Evolutionary conservation across 345 rosid species (phyloP).

Genomic region (Iberis pinnata): DNA sequence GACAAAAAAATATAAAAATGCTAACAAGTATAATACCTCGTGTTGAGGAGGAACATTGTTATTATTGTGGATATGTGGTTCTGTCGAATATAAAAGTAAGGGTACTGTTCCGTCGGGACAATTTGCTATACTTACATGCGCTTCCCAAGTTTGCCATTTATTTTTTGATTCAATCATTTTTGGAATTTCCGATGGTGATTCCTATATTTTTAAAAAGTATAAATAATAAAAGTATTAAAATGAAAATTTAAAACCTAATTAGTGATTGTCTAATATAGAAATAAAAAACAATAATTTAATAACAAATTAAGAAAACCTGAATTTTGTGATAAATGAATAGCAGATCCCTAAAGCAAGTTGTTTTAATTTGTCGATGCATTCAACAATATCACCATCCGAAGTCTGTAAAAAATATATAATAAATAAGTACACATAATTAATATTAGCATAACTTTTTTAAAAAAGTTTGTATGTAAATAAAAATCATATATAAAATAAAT

Average conservation of each 20-base stretch:
- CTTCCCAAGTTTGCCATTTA: not conserved
- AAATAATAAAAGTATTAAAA: not conserved
- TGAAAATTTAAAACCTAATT: not conserved
- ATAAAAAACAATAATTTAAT: not conserved
- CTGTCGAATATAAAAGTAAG: too few relatives aligned
- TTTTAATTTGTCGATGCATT: not conserved
- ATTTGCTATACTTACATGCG: not conserved
- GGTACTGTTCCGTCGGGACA: not conserved
- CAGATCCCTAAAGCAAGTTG: conserved; percentile 5
- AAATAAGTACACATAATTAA: too few relatives aligned
- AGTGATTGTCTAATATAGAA: too few relatives aligned
- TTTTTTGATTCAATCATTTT: not conserved
- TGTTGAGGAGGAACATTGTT: too few relatives aligned
- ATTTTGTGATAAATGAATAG: not conserved
- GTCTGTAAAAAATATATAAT: too few relatives aligned
- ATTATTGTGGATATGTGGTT: too few relatives aligned
- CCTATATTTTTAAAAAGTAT: not conserved
- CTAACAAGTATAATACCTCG: too few relatives aligned
- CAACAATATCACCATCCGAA: not conserved
- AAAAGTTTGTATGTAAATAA: too few relatives aligned
- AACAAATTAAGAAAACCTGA: not conserved
- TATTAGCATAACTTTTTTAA: too few relatives aligned
- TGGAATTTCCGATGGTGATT: not conserved
- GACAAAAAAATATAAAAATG: too few relatives aligned
- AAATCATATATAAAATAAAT: too few relatives aligned